A percentile compares a stretch with the other conserved stretches of the same genome.
Evolutionary conservation across 108 stramenopile species (phyloP).

Genomic region (Cyclotella kingstonii): DNA sequence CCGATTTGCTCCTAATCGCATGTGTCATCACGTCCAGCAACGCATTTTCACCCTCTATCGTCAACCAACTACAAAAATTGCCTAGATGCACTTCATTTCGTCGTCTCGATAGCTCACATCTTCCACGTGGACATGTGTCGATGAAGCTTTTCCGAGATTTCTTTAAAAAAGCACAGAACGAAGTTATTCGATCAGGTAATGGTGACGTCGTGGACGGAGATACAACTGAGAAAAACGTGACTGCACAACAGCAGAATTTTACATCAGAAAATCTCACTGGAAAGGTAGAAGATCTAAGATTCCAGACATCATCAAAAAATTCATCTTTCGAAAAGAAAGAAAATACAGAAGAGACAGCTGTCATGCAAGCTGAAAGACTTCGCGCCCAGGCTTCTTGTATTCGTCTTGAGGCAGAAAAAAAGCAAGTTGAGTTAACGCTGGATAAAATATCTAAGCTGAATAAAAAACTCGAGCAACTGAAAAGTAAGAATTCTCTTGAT

Average conservation of each 20-base stretch:
- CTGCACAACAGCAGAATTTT: neutral
- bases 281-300: neutral
- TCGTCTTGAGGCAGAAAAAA: slow-evolving; percentile 71
- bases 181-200: neutral
- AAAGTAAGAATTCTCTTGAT: slow-evolving; percentile 18
- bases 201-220: neutral
- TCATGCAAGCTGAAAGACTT: slow-evolving; percentile 34
- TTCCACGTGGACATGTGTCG: slow-evolving; percentile 14
- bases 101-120: too few species aligned
- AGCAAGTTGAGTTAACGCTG: slow-evolving; percentile 63
- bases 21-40: too few species aligned
- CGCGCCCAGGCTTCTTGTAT: slow-evolving; percentile 58
- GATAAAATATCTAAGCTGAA: slow-evolving; percentile 67
- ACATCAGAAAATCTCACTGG: neutral
- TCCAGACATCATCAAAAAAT: too few species aligned
- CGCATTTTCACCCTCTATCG: neutral
- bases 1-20: too few species aligned
- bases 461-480: slow-evolving; percentile 33
- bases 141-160: slow-evolving; percentile 32
- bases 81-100: too few species aligned
- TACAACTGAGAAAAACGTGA: neutral
- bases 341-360: neutral
- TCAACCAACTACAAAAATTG: too few species aligned
- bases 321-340: neutral
- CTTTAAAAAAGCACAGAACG: slow-evolving; percentile 16